These are phyloP conservation scores for Vitis vinifera DNA, from an alignment of 164 flowering plant genomes.

Conservation along the genomic window ASM3070453v1 NC_081816.1:4571001-4571500, in stretches of 20 bases:
- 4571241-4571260: constrained; percentile 79
- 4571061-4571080: too few species aligned
- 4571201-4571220: background rate
- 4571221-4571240: constrained; percentile 45
- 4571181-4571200: background rate
- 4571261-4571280: constrained; percentile 55
- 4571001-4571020: too few species aligned
- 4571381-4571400: background rate
- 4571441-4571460: background rate
- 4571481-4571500: constrained; percentile 5
- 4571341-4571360: background rate
- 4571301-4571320: constrained; percentile 89
- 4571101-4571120: too few species aligned
- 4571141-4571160: too few species aligned
- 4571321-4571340: constrained; percentile 8
- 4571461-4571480: background rate
- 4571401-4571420: background rate
- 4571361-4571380: background rate
- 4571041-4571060: too few species aligned
- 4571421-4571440: background rate
- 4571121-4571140: too few species aligned
- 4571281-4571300: constrained; percentile 58
- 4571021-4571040: too few species aligned
- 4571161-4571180: too few species aligned
- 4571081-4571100: too few species aligned